Evolutionary conservation across 768 basidiomycete genomes (phyloP).

Genomic region (Termitomyces sp.): DNA sequence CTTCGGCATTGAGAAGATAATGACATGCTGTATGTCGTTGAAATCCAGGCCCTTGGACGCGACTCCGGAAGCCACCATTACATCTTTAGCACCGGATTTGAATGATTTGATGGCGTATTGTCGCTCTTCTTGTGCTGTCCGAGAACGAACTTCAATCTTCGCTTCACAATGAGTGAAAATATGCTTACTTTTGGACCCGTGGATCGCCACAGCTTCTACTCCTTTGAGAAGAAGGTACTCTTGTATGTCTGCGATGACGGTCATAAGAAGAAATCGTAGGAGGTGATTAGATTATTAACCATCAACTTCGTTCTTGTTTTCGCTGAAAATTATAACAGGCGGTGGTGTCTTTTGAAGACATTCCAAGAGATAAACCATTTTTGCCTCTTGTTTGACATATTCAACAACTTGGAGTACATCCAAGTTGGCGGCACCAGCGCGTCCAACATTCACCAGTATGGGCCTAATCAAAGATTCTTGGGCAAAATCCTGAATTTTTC

Average conservation of each 20-base stretch:
- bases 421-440: constrained; percentile 95
- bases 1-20: constrained; percentile 99
- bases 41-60: constrained; percentile 99
- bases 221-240: constrained; percentile 96
- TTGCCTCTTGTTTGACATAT: constrained; percentile 99
- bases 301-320: constrained; percentile 99
- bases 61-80: constrained; percentile 98
- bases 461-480: constrained; percentile 94
- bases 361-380: constrained; percentile 98
- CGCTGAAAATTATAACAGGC: constrained; percentile 95
- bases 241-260: constrained; percentile 74
- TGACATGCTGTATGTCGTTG: constrained; percentile 97
- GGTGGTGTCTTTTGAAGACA: constrained; percentile 98
- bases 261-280: not conserved
- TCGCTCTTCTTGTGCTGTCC: constrained; percentile 90
- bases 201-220: constrained; percentile 97
- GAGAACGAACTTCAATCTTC: not conserved
- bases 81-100: constrained; percentile 95
- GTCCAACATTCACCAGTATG: constrained; percentile 93
- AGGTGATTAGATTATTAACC: constrained; percentile 40
- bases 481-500: constrained; percentile 98
- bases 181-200: constrained; percentile 88
- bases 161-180: not conserved
- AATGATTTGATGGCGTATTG: constrained; percentile 99
- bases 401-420: constrained; percentile 97